These are phyloP conservation scores for Xylaria scruposa DNA, from an alignment of 495 filamentous ascomycete species.

Conservation along the genomic window DNA sequence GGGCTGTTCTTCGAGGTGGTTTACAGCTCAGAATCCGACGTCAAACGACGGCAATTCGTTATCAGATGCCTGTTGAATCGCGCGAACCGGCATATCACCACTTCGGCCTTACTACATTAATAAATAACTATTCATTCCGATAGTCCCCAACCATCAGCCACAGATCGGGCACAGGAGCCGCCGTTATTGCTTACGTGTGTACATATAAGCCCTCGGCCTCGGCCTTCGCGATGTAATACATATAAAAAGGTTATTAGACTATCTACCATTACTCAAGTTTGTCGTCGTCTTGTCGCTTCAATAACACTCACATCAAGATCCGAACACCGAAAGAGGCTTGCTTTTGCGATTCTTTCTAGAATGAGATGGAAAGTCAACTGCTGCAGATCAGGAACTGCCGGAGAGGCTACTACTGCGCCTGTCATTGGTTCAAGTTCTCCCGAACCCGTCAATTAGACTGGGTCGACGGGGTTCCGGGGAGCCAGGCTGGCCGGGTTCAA, in stretches of 20 bases:
- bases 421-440: slow-evolving; percentile 17
- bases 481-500: slow-evolving; percentile 5
- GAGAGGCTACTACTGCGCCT: slow-evolving; percentile 3
- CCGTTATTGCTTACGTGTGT: not conserved
- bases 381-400: slow-evolving; percentile 23
- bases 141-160: not conserved
- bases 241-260: not conserved
- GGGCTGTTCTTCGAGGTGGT: not conserved
- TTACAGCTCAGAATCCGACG: slow-evolving; percentile 11
- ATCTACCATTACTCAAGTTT: not conserved
- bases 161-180: not conserved
- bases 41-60: slow-evolving; percentile 17
- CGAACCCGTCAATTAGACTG: slow-evolving; percentile 5
- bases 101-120: slow-evolving; percentile 3
- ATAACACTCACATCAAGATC: not conserved
- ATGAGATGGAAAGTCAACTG: slow-evolving; percentile 3
- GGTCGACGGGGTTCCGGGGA: slow-evolving; percentile 8
- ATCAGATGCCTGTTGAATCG: slow-evolving; percentile 1
- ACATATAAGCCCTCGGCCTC: not conserved
- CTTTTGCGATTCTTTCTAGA: slow-evolving; percentile 17
- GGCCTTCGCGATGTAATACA: not conserved
- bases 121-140: not conserved
- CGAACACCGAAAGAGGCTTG: not conserved
- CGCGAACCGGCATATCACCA: not conserved
- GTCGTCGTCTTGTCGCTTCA: not conserved